phyloP scores from a whole-genome alignment of 1,139 yeast genomes.

The Saccharomyces hybrid region DNA sequence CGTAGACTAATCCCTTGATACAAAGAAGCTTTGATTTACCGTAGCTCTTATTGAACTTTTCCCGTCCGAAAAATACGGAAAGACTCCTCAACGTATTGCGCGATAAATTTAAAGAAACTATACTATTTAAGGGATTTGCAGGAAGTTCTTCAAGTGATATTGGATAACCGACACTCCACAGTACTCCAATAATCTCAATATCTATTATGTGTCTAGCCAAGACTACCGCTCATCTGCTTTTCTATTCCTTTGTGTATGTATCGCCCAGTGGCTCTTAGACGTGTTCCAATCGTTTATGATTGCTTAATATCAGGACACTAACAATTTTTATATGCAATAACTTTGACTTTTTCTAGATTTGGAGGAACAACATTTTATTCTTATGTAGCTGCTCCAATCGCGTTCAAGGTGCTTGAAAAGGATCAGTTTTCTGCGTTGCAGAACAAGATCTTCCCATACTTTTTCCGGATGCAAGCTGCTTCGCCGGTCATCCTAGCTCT shows the following conservation, averaged over 20 bases:
- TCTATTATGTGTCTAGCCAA: slow-evolving; percentile 15
- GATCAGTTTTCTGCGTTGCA: slow-evolving; percentile 76
- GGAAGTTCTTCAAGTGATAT: neutral
- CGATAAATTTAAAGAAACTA: neutral
- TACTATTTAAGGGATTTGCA: neutral
- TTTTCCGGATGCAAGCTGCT: slow-evolving; percentile 67
- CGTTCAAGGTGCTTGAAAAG: slow-evolving; percentile 68
- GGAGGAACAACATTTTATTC: slow-evolving; percentile 87
- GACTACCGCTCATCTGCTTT: slow-evolving; percentile 26
- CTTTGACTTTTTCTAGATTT: slow-evolving; percentile 33
- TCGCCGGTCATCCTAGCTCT: slow-evolving; percentile 61
- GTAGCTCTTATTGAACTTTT: neutral
- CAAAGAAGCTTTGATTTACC: neutral
- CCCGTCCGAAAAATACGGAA: neutral
- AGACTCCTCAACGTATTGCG: neutral
- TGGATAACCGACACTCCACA: neutral
- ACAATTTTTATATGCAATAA: slow-evolving; percentile 6
- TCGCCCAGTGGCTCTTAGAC: neutral
- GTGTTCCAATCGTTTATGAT: neutral
- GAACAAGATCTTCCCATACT: slow-evolving; percentile 68
- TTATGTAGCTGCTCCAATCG: slow-evolving; percentile 74
- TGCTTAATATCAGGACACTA: neutral
- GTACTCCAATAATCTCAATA: neutral
- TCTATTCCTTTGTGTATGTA: slow-evolving; percentile 30
- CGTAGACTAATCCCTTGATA: too few relatives aligned